Percentiles rank a stretch among this genome's conserved stretches.
Evolutionary conservation across 2,329 filamentous ascomycete genomes (phyloP).

Genomic region (Spiromastix sp.): DNA sequence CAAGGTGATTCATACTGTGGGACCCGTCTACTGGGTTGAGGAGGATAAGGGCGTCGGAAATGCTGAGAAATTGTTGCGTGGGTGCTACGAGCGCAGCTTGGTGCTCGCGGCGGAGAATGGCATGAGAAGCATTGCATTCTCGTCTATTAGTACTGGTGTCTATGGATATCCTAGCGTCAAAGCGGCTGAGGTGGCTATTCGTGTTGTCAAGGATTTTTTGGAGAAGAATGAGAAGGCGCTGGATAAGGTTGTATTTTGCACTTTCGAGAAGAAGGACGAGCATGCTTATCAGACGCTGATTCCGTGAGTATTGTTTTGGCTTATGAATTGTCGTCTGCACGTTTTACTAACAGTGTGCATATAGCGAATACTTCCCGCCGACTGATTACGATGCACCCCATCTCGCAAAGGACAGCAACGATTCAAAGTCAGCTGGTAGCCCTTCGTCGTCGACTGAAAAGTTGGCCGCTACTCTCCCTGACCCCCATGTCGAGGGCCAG

Average conservation of each 20-base stretch:
- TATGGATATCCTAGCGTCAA: slow-evolving; percentile 73
- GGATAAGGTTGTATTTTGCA: slow-evolving; percentile 73
- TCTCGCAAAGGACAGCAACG: slow-evolving; percentile 12
- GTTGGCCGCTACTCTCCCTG: slow-evolving; percentile 37
- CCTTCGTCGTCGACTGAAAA: slow-evolving; percentile 13
- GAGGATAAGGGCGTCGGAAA: slow-evolving; percentile 22
- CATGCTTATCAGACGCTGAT: slow-evolving; percentile 58
- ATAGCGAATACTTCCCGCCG: slow-evolving; percentile 41
- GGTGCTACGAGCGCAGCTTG: slow-evolving; percentile 62
- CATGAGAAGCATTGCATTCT: slow-evolving; percentile 68
- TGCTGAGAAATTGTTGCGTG: slow-evolving; percentile 36
- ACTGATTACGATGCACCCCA: slow-evolving; percentile 24
- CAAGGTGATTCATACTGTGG: slow-evolving; percentile 83
- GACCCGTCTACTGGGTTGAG: slow-evolving; percentile 57
- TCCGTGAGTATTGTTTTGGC: slow-evolving; percentile 64
- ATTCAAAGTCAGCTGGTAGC: slow-evolving; percentile 14
- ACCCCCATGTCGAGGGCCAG: slow-evolving; percentile 35
- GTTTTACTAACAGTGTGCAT: slow-evolving; percentile 3
- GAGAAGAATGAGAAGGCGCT: slow-evolving; percentile 37
- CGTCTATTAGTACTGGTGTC: slow-evolving; percentile 74
- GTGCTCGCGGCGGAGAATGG: slow-evolving; percentile 58
- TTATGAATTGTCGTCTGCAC: too few relatives aligned
- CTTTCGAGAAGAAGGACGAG: slow-evolving; percentile 69
- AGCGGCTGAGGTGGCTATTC: slow-evolving; percentile 63
- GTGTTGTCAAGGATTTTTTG: slow-evolving; percentile 48